Conservation (phyloP, 257 asterid species). For the Leonotis leonurus region DNA sequence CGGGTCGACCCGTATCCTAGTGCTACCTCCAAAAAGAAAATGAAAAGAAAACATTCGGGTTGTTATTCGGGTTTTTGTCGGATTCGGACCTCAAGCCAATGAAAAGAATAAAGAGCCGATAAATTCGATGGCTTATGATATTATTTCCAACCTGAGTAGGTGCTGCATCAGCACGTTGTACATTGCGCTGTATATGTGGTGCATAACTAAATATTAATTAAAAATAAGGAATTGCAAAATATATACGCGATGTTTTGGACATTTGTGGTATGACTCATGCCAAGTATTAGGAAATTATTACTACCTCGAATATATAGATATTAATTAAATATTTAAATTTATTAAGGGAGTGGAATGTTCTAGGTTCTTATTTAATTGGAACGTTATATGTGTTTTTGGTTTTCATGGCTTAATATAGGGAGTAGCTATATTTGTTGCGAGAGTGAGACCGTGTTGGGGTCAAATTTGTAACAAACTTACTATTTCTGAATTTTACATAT, state of each 20-base stretch:
- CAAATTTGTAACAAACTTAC: too few species aligned
- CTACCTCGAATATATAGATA: not conserved
- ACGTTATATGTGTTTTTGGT: not conserved
- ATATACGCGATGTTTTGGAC: not conserved
- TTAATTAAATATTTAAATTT: not conserved
- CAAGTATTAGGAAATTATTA: slow-evolving; percentile 9
- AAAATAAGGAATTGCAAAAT: not conserved
- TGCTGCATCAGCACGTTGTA: not conserved
- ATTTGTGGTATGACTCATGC: slow-evolving; percentile 26
- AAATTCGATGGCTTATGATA: not conserved
- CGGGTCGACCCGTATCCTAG: not conserved
- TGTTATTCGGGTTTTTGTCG: slow-evolving; percentile 17
- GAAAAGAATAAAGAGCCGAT: slow-evolving; percentile 7
- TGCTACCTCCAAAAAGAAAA: not conserved
- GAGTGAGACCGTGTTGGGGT: too few species aligned
- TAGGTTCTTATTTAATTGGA: not conserved
- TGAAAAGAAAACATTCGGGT: not conserved
- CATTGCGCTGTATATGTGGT: not conserved
- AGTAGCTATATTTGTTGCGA: too few species aligned
- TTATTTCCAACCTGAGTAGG: slow-evolving; percentile 17
- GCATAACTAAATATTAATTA: slow-evolving; percentile 1
- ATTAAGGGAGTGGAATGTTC: slow-evolving; percentile 17
- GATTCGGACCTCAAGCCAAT: slow-evolving; percentile 3
- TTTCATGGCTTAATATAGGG: not conserved
- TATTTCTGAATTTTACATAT: too few species aligned